Conservation (phyloP, 345 rosid genomes). For the Camelina hispida region DNA sequence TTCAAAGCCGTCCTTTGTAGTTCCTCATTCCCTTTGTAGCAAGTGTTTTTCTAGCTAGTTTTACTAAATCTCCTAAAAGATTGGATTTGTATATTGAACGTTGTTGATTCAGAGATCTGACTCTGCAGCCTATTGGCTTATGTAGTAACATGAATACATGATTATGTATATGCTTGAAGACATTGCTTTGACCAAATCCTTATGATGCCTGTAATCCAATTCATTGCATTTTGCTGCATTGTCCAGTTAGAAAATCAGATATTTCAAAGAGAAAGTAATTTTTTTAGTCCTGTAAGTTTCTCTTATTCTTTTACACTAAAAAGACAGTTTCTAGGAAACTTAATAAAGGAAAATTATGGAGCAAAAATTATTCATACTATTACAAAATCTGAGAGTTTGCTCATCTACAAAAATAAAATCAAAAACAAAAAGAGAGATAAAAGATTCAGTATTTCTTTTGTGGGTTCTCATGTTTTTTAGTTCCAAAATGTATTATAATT, state of each 20-base stretch:
- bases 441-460: conserved; percentile 20
- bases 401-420: conserved; percentile 30
- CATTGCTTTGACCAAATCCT: conserved; percentile 3
- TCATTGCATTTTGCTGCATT: no score
- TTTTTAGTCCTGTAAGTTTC: no score
- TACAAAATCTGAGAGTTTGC: conserved; percentile 22
- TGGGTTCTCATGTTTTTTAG: conserved; percentile 20
- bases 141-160: conserved; percentile 25
- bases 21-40: conserved; percentile 15
- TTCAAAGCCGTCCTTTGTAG: background rate
- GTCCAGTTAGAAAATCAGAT: no score
- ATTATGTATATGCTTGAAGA: conserved; percentile 33
- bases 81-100: conserved; percentile 37
- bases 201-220: background rate
- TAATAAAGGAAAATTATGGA: conserved; percentile 1
- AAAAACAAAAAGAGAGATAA: conserved; percentile 11
- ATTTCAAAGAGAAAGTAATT: no score
- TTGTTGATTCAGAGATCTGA: conserved; percentile 20
- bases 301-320: no score
- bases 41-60: conserved; percentile 31
- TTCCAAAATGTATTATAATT: conserved; percentile 20
- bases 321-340: no score
- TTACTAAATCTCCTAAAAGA: conserved; percentile 10
- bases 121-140: conserved; percentile 34
- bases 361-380: conserved; percentile 23